A percentile compares a stretch with the other conserved stretches of the same genome.
Conservation (phyloP, 1,284 basidiomycete species). For the Bjerkandera adusta region DNA sequence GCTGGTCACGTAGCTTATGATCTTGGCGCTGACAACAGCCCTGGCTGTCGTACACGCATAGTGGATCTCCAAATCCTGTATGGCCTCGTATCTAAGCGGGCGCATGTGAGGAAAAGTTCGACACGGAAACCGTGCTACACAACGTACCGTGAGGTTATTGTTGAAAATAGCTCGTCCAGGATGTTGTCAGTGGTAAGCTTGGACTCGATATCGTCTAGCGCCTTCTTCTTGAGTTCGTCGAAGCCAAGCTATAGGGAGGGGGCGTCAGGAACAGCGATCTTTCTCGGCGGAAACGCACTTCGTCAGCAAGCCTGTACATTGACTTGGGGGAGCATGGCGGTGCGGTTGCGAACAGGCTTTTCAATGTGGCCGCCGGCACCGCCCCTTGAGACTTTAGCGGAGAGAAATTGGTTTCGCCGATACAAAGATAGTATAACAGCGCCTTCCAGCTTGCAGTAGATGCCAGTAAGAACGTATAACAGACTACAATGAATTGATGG, state of each 20-base stretch:
- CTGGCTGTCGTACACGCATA: background rate
- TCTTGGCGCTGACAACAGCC: background rate
- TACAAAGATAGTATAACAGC: background rate
- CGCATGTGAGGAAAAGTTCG: background rate
- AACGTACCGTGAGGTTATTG: slow-evolving; percentile 15
- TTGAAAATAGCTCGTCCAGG: slow-evolving; percentile 19
- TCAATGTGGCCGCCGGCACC: background rate
- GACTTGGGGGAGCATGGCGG: slow-evolving; percentile 21
- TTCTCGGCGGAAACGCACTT: slow-evolving; percentile 8
- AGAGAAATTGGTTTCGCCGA: slow-evolving; percentile 16
- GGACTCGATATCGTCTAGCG: slow-evolving; percentile 11
- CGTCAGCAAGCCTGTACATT: slow-evolving; percentile 22
- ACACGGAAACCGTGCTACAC: slow-evolving; percentile 9
- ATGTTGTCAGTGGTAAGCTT: slow-evolving; percentile 19
- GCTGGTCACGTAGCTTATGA: no score
- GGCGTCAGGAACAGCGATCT: background rate
- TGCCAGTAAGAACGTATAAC: background rate
- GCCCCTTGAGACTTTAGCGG: slow-evolving; percentile 18
- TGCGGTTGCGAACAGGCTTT: background rate
- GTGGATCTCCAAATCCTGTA: background rate
- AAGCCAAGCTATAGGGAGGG: slow-evolving; percentile 16
- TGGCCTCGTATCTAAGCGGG: background rate
- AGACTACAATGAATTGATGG: background rate
- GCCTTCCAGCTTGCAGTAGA: background rate
- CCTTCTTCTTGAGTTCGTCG: slow-evolving; percentile 14